phyloP scores from a whole-genome alignment of 2,329 filamentous ascomycete species.

The Fusarium continuum region DNA sequence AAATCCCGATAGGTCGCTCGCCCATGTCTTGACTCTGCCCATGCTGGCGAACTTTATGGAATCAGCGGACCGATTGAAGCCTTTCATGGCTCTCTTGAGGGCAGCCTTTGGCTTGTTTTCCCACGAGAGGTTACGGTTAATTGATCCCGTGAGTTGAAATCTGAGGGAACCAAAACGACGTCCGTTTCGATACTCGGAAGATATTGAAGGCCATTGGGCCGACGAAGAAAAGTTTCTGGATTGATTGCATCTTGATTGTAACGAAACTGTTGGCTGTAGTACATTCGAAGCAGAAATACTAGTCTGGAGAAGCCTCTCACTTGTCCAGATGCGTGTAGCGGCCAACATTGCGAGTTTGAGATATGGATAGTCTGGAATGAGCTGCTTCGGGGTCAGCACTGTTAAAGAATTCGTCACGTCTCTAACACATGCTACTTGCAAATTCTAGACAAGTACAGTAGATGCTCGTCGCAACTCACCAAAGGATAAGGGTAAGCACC shows the following conservation, averaged over 20 bases:
- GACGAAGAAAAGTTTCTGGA: constrained; percentile 61
- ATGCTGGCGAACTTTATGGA: constrained; percentile 49
- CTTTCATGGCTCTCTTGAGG: constrained; percentile 55
- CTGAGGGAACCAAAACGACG: constrained; percentile 55
- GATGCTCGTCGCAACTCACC: constrained; percentile 9
- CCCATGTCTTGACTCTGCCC: constrained; percentile 49
- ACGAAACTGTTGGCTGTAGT: constrained; percentile 17
- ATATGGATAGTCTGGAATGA: background rate
- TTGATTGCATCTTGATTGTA: constrained; percentile 37
- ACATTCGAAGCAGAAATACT: constrained; percentile 13
- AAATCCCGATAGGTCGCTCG: constrained; percentile 50
- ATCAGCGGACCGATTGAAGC: constrained; percentile 50
- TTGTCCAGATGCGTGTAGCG: constrained; percentile 42
- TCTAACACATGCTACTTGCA: background rate
- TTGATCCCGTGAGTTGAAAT: constrained; percentile 57
- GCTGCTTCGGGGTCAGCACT: constrained; percentile 3
- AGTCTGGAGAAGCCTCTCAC: constrained; percentile 42
- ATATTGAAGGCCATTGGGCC: constrained; percentile 56
- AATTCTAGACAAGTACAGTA: background rate
- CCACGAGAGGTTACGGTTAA: constrained; percentile 58
- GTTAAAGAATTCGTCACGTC: background rate
- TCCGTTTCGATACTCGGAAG: constrained; percentile 54
- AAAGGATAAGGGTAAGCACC: constrained; percentile 14
- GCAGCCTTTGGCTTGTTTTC: constrained; percentile 53
- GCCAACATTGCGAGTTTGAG: constrained; percentile 36